Evolutionary conservation across 805 yeast genomes (phyloP).

Genomic region (Pichia deserticola): DNA sequence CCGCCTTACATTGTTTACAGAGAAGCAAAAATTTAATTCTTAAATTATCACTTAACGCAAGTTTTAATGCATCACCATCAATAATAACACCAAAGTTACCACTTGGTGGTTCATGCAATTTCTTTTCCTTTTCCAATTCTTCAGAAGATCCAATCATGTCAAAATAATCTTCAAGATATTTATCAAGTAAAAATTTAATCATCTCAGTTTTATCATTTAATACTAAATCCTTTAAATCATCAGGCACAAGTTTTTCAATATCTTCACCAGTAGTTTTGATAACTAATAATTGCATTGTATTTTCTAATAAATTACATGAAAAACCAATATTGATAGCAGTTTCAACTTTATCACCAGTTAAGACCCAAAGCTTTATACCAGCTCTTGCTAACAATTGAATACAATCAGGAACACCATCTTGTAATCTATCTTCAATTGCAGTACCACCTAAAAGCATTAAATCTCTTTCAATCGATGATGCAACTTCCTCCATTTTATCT

Average conservation of each 20-base stretch:
- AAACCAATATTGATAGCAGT: constrained; percentile 85
- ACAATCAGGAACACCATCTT: constrained; percentile 82
- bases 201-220: constrained; percentile 21
- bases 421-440: constrained; percentile 79
- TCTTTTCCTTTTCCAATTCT: constrained; percentile 49
- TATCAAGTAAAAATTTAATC: constrained; percentile 42
- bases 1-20: constrained; percentile 77
- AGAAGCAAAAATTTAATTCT: constrained; percentile 56
- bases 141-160: constrained; percentile 50
- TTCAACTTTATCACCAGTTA: constrained; percentile 86
- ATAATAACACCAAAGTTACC: constrained; percentile 64
- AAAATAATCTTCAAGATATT: constrained; percentile 49
- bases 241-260: constrained; percentile 35
- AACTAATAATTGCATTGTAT: constrained; percentile 68
- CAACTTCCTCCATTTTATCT: constrained; percentile 64
- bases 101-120: constrained; percentile 58
- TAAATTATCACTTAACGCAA: constrained; percentile 36
- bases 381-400: constrained; percentile 63
- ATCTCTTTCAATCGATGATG: constrained; percentile 64
- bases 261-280: constrained; percentile 54
- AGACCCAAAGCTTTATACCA: constrained; percentile 79
- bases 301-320: constrained; percentile 69
- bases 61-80: constrained; percentile 71
- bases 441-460: constrained; percentile 70
- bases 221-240: constrained; percentile 19